Evolutionary conservation across 129 eudicot genomes (phyloP).

Genomic region (carrot (Daucus carota)): DH1_v3.0 NC_030384.2:45232501-45233000

Average conservation of each 20-base stretch:
- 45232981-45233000: not conserved
- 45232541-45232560: not conserved
- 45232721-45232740: too few relatives aligned
- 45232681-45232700: not conserved
- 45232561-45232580: not conserved
- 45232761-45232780: not conserved
- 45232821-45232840: not conserved
- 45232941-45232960: not conserved
- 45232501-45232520: conserved; percentile 2
- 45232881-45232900: too few relatives aligned
- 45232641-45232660: not conserved
- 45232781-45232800: not conserved
- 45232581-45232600: not conserved
- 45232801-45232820: not conserved
- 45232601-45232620: not conserved
- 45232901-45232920: too few relatives aligned
- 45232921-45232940: not conserved
- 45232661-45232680: not conserved
- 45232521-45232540: not conserved
- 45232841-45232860: not conserved
- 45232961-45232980: not conserved
- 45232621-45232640: not conserved
- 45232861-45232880: not conserved
- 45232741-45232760: not conserved
- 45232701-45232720: too few relatives aligned